Conservation (phyloP, 768 basidiomycete genomes). For the Cubamyces sp. region DNA sequence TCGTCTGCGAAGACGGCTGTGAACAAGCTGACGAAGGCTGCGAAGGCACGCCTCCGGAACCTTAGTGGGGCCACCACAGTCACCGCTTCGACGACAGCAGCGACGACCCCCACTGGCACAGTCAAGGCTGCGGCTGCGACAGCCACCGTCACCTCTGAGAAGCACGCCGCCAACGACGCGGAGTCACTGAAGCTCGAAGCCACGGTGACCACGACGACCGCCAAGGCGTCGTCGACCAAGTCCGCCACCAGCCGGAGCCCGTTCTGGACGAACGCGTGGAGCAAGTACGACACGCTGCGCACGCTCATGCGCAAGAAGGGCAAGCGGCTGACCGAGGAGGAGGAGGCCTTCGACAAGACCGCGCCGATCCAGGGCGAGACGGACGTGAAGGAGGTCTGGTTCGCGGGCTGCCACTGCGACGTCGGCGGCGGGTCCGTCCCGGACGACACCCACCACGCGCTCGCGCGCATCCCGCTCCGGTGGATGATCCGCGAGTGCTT, state of each 20-base stretch:
- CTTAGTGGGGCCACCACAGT: background rate
- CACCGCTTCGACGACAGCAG: constrained; percentile 1
- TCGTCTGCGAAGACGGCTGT: background rate
- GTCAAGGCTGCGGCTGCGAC: background rate
- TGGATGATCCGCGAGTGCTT: constrained; percentile 56
- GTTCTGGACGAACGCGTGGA: constrained; percentile 11
- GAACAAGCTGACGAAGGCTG: background rate
- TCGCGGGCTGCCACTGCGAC: constrained; percentile 74
- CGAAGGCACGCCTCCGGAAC: constrained; percentile 3
- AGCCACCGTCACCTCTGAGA: background rate
- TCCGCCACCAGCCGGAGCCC: background rate
- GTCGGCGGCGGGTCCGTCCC: constrained; percentile 73
- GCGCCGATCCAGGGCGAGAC: constrained; percentile 43
- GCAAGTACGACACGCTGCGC: constrained; percentile 16
- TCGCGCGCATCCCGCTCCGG: constrained; percentile 72
- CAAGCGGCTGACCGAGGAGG: constrained; percentile 39
- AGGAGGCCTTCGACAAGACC: constrained; percentile 41
- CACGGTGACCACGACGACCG: background rate
- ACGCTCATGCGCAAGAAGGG: constrained; percentile 33
- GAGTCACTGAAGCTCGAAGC: background rate
- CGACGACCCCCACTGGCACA: constrained; percentile 12
- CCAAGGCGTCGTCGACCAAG: background rate
- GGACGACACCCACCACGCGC: constrained; percentile 58
- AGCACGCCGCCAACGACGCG: background rate
- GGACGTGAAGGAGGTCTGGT: constrained; percentile 81